phyloP scores from a whole-genome alignment of 1,284 basidiomycete species.

The Leccinum cinnamomeum region DNA sequence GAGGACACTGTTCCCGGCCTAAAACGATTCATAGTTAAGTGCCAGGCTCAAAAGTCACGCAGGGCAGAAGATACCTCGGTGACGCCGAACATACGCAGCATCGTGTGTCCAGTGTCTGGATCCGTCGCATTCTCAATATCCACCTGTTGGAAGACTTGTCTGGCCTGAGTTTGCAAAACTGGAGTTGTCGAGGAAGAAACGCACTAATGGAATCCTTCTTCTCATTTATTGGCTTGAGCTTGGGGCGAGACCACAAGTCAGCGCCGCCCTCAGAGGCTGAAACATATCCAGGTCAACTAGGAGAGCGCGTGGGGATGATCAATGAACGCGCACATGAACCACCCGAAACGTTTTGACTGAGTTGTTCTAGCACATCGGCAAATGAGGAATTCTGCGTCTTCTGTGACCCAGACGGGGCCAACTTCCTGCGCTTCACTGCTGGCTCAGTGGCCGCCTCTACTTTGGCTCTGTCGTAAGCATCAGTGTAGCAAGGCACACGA shows the following conservation, averaged over 20 bases:
- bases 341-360: constrained; percentile 63
- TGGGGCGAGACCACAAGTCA: constrained; percentile 76
- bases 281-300: constrained; percentile 1
- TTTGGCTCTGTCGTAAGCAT: constrained; percentile 17
- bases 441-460: constrained; percentile 39
- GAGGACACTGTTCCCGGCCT: constrained; percentile 87
- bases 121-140: constrained; percentile 81
- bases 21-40: constrained; percentile 13
- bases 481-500: constrained; percentile 1
- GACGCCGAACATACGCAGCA: constrained; percentile 84
- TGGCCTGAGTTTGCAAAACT: constrained; percentile 2
- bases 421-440: constrained; percentile 59
- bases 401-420: constrained; percentile 36
- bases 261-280: constrained; percentile 73
- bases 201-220: constrained; percentile 62
- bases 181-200: constrained; percentile 11
- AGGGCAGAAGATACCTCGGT: constrained; percentile 57
- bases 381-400: constrained; percentile 52
- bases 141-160: constrained; percentile 87
- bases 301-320: background rate
- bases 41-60: background rate
- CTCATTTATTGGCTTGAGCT: constrained; percentile 54
- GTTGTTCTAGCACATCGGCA: constrained; percentile 71
- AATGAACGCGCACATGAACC: constrained; percentile 40
- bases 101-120: constrained; percentile 42